Conservation (phyloP, 805 yeast genomes). For the Ascoidea rubescens region DNA sequence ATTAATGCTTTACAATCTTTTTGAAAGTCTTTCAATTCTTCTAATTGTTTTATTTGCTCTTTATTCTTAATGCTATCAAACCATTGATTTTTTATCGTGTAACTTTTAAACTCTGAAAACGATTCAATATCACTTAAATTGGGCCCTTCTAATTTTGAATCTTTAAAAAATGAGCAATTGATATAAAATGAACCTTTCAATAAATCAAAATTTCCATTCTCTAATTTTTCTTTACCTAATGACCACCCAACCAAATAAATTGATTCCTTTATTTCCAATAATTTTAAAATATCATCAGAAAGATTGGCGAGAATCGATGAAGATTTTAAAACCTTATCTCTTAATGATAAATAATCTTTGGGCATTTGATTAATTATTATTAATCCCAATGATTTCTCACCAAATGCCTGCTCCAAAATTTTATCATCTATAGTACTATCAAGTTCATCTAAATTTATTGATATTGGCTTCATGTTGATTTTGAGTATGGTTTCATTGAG, state of each 20-base stretch:
- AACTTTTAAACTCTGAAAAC: conserved; percentile 25
- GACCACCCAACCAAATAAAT: conserved; percentile 51
- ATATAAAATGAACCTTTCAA: conserved; percentile 45
- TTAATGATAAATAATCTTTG: conserved; percentile 20
- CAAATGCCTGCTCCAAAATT: conserved; percentile 32
- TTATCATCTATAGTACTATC: conserved; percentile 18
- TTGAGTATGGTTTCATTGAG: no score
- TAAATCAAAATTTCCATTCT: conserved; percentile 29
- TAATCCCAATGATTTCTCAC: conserved; percentile 40
- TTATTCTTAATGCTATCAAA: conserved; percentile 19
- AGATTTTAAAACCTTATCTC: conserved; percentile 27
- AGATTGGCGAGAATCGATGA: conserved; percentile 29
- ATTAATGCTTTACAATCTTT: conserved; percentile 24
- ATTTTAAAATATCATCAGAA: conserved; percentile 19
- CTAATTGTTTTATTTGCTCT: conserved; percentile 4
- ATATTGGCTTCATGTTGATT: conserved; percentile 13
- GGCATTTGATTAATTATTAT: conserved; percentile 33
- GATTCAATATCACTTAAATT: conserved; percentile 17
- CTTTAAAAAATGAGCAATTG: conserved; percentile 40
- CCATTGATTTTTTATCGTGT: conserved; percentile 40
- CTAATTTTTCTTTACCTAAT: conserved; percentile 37
- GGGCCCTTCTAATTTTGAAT: conserved; percentile 32
- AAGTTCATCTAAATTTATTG: conserved; percentile 20
- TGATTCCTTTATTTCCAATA: conserved; percentile 33
- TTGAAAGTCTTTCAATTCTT: conserved; percentile 21